Evolutionary conservation across 306 rosid genomes (phyloP).

Genomic region (Prunus mongolica): DNA sequence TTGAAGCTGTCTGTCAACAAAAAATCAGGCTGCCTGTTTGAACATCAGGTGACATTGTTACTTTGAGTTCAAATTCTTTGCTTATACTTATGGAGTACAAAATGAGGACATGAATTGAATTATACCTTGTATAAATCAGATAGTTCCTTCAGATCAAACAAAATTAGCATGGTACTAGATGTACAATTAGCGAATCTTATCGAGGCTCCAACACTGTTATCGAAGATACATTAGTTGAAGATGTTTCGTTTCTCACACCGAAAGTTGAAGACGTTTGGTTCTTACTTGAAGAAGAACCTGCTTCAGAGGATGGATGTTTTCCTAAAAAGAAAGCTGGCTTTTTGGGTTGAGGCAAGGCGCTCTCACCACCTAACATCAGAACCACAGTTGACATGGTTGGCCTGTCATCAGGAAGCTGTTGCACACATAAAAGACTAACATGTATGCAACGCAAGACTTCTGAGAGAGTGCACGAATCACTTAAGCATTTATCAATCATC

Average conservation of each 20-base stretch:
- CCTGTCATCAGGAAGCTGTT: conserved; percentile 48
- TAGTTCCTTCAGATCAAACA: no score
- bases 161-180: not conserved
- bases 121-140: not conserved
- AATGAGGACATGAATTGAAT: not conserved
- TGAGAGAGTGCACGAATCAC: conserved; percentile 8
- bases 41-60: no score
- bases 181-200: not conserved
- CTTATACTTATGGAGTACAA: not conserved
- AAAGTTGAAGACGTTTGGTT: not conserved
- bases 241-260: not conserved
- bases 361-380: conserved; percentile 47
- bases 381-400: conserved; percentile 53
- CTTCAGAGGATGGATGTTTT: not conserved
- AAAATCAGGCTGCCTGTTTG: no score
- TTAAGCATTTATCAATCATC: conserved; percentile 16
- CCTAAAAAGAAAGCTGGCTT: conserved; percentile 40
- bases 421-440: conserved; percentile 49
- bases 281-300: not conserved
- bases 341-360: conserved; percentile 38
- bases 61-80: no score
- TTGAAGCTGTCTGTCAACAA: no score
- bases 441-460: conserved; percentile 42
- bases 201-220: not conserved
- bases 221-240: not conserved